Base-by-base conservation (phyloP, 2,329 filamentous ascomycete species). In the Cordyceps tenuipes region DNA sequence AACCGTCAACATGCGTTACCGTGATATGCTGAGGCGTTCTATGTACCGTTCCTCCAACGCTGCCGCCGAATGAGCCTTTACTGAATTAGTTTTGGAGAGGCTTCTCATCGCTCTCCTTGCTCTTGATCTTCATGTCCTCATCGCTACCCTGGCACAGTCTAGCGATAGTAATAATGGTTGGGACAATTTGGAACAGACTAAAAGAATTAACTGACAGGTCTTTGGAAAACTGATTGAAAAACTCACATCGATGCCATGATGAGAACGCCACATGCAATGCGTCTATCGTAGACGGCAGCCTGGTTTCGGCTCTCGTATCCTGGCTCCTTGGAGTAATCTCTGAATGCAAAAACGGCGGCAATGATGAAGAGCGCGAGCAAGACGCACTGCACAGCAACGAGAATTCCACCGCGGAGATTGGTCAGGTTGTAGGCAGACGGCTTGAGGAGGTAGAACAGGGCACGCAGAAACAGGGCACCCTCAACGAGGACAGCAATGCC, bases 221-320 rank as follows among this genome's bases (percentile, higher is more conserved):
- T 10, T 13, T 31, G 5, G 34, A n/a, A 39, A 13, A 26, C 13
- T 26, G 3, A 19, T 29, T 29, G 10, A 4, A n/a, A 29, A 34
- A 47, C 52, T 57, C 49, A 61, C 59, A 61, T 57, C 15, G 53
- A 61, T 9, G 59, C 59, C 52, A 61, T 57, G 19, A 61, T 61
- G 21, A 61, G 48, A 44, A 61, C 57, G 29, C 57, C 57, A 17
- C 48, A 51, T 13, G 57, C 57, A 41, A 59, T 59, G 50, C 57
- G 57, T 39, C 31, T 36, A 13, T 53, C 57, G 49, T 59, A 59
- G 31, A 59, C 49, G 39, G 57, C 57, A 15, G 57, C 57, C 43
- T 59, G 57, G 39, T 23, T 31, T 17, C 57, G 39, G 41, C 57
- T 59, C 57, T 26, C 57, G 23, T 59, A 59, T 8, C 57, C 57